Conservation (phyloP, 2,329 filamentous ascomycete species). For the Ophiostoma sp. region DNA sequence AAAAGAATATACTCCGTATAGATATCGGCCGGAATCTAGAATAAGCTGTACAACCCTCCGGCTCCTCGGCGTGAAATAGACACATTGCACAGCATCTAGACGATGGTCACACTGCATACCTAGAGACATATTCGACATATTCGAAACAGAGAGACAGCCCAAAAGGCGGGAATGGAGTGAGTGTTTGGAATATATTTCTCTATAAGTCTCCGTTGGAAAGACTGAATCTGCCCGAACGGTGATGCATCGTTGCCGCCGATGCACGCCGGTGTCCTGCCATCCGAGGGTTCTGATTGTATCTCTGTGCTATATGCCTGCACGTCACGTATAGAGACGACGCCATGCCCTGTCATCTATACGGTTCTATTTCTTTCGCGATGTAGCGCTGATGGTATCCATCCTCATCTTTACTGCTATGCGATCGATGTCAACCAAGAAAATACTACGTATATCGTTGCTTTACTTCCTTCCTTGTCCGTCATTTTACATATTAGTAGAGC, state of each 20-base stretch:
- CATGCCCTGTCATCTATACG: not conserved
- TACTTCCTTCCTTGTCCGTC: not conserved
- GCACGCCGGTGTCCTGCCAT: not conserved
- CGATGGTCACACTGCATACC: not conserved
- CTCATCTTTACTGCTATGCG: not conserved
- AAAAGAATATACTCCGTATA: too few relatives aligned
- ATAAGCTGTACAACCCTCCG: not conserved
- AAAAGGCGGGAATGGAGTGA: not conserved
- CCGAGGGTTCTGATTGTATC: too few relatives aligned
- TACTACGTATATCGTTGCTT: not conserved
- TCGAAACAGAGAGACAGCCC: not conserved
- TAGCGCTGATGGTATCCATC: not conserved
- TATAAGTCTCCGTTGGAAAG: not conserved
- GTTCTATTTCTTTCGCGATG: not conserved
- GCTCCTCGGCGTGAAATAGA: not conserved
- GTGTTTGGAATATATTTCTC: not conserved
- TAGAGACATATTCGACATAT: not conserved
- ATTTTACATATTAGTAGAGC: not conserved
- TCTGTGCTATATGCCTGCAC: not conserved
- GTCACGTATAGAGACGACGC: not conserved
- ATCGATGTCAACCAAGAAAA: not conserved
- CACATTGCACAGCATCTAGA: not conserved
- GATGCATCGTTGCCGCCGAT: not conserved
- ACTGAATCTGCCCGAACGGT: not conserved
- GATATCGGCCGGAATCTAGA: too few relatives aligned